Evolutionary conservation across 73 alveolate species (phyloP).

Genomic region (Paramecium biaurelia): DNA sequence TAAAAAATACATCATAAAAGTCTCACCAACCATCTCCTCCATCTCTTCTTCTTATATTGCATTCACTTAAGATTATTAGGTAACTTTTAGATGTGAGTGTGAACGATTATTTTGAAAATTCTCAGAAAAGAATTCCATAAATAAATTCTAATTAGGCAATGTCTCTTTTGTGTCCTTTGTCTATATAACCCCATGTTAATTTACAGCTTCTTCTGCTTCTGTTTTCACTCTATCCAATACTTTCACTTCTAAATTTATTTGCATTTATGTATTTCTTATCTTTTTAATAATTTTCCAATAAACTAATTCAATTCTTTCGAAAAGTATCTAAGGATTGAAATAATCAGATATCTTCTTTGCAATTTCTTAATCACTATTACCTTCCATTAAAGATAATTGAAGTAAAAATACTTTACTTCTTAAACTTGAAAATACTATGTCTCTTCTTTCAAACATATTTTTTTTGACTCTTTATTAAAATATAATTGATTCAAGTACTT

Average conservation of each 20-base stretch:
- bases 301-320: background rate
- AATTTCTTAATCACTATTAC: constrained; percentile 46
- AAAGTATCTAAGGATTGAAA: background rate
- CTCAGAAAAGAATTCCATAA: constrained; percentile 11
- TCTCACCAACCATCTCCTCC: constrained; percentile 27
- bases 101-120: background rate
- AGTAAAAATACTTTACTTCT: constrained; percentile 35
- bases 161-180: constrained; percentile 39
- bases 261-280: constrained; percentile 19
- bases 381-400: constrained; percentile 46
- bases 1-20: constrained; percentile 15
- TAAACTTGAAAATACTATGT: background rate
- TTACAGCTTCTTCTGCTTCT: constrained; percentile 23
- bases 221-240: background rate
- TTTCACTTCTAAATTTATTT: constrained; percentile 43
- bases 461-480: background rate
- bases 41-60: background rate
- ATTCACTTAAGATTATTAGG: background rate
- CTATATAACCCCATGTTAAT: background rate
- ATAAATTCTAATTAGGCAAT: constrained; percentile 2
- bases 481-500: constrained; percentile 41
- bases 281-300: constrained; percentile 41
- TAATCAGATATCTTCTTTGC: constrained; percentile 28
- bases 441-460: background rate
- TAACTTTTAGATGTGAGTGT: background rate